Base-by-base conservation (phyloP, 306 rosid genomes). In the Mucuna pruriens region DNA sequence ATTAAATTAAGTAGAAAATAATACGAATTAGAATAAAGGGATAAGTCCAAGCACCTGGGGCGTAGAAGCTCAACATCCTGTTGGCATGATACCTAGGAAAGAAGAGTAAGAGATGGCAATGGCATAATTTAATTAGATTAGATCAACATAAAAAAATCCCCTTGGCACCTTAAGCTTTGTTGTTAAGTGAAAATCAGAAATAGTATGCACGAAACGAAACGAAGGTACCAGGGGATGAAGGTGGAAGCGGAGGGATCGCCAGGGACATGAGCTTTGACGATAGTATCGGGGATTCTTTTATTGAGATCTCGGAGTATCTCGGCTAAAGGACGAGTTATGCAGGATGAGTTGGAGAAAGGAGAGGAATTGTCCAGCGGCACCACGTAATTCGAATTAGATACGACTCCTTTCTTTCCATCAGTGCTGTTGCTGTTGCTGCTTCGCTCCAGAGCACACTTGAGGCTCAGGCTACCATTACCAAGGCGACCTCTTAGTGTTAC, bases 41-140 rank as follows among this genome's bases (percentile, higher is more conserved):
- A 66, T 69, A 80, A 31, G 10, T 52, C 8, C 23, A 79, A 85
- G 74, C 13, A 94, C 98, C 99, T 86, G 99, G 97, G 60, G 99
- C 99, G 22, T 93, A 95, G 90, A 95, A 93, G 89, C 98, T 95
- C 88, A 95, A 72, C 99, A 95, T 95, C 85, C 98, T 85, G 64
- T 95, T 95, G 4, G 99, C 99, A 85, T 95, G 99, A 85, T 88
- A 95, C 98, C 98, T 94, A 62, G 20, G 20, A 76, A 63, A 48
- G 63, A 72, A 51, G 3, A 44, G 11, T 6, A 85, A 48, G 17
- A 22, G 15, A 57, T 34, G 16, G 63, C 42, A 13, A 57, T 34
- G 16, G 63, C 42, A 76, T 34, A 42, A 38, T 10, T 29, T 45
- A 63, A 42, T 23, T n/a, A 51, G 76, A n/a, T n/a, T n/a, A n/a